Conservation (phyloP, 352 stramenopile genomes). For the Globisporangium echinulatum region DNA sequence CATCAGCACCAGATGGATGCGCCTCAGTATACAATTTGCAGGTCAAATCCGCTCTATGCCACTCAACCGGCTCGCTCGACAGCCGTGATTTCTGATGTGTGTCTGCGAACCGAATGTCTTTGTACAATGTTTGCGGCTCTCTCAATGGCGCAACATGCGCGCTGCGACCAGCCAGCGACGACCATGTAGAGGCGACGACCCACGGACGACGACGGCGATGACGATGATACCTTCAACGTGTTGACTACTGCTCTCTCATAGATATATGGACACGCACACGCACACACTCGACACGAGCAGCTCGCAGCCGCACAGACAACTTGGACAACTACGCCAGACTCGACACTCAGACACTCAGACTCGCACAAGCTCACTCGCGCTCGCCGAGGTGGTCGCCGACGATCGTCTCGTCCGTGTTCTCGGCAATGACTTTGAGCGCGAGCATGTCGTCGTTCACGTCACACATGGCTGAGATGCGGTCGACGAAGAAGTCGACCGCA, state of each 20-base stretch:
- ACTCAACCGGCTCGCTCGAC: not conserved
- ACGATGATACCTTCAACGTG: not conserved
- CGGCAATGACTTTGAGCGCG: slow-evolving; percentile 65
- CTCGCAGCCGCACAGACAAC: not conserved
- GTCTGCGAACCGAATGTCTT: not conserved
- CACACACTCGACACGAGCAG: not conserved
- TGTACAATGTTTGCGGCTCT: too few relatives aligned
- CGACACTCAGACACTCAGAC: not conserved
- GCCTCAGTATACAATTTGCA: not conserved
- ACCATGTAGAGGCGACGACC: not conserved
- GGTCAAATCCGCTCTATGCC: not conserved
- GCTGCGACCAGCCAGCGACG: not conserved
- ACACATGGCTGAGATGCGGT: slow-evolving; percentile 56
- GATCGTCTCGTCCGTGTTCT: slow-evolving; percentile 68
- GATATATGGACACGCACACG: not conserved
- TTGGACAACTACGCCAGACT: not conserved
- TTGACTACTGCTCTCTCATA: not conserved
- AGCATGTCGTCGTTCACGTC: slow-evolving; percentile 81
- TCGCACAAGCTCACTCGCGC: slow-evolving; percentile 15
- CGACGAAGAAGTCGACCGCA: slow-evolving; percentile 57
- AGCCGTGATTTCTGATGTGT: not conserved
- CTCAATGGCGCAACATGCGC: too few relatives aligned
- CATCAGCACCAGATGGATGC: not conserved
- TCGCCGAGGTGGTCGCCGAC: slow-evolving; percentile 49
- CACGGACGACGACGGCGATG: too few relatives aligned